Evolutionary conservation across 1,284 basidiomycete species (phyloP).

Genomic region (Tylopilus orsonianus): DNA sequence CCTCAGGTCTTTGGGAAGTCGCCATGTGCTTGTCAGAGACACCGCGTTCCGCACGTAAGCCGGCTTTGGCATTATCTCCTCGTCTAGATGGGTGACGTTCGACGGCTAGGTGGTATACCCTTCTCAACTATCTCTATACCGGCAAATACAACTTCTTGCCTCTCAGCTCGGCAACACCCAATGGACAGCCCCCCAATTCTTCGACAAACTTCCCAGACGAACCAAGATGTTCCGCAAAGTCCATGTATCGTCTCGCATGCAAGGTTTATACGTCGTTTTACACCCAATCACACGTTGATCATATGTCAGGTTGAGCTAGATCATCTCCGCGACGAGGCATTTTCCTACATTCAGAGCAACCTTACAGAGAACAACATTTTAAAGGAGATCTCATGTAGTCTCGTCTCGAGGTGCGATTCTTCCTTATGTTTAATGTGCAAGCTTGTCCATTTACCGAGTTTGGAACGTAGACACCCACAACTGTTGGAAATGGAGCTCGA

Average conservation of each 20-base stretch:
- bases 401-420: slow-evolving; percentile 21
- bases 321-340: slow-evolving; percentile 19
- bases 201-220: slow-evolving; percentile 1
- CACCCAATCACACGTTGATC: not conserved
- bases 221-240: slow-evolving; percentile 31
- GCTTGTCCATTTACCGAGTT: not conserved
- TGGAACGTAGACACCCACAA: slow-evolving; percentile 15
- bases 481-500: slow-evolving; percentile 31
- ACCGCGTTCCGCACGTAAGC: slow-evolving; percentile 32
- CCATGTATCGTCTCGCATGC: slow-evolving; percentile 32
- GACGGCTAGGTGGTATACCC: slow-evolving; percentile 25
- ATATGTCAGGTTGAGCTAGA: slow-evolving; percentile 20
- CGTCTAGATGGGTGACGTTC: not conserved
- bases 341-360: slow-evolving; percentile 18
- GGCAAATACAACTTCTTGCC: slow-evolving; percentile 26
- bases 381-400: slow-evolving; percentile 22
- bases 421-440: too few relatives aligned
- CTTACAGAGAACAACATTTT: slow-evolving; percentile 29
- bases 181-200: not conserved
- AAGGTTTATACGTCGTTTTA: slow-evolving; percentile 18
- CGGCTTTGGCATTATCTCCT: not conserved
- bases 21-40: slow-evolving; percentile 23
- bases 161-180: slow-evolving; percentile 15
- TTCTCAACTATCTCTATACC: slow-evolving; percentile 31
- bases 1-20: slow-evolving; percentile 13